Percentiles rank a stretch among this genome's conserved stretches.
Evolutionary conservation across 2,329 filamentous ascomycete species (phyloP).

Genomic region (Phialophora verrucosa): DNA sequence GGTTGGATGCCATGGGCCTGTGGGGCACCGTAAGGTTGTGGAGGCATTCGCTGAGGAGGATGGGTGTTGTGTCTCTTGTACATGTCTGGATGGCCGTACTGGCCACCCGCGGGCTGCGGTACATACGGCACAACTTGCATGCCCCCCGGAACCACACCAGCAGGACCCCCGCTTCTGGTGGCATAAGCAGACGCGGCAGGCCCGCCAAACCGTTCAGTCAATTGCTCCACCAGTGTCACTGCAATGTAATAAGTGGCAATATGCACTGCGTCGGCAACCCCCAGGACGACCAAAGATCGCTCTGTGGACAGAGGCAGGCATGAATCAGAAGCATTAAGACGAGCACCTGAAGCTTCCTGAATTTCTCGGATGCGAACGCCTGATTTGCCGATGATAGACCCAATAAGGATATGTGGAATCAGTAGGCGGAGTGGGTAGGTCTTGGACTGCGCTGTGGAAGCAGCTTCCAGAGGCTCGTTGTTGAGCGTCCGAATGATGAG

Average conservation of each 20-base stretch:
- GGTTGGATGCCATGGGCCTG: constrained; percentile 72
- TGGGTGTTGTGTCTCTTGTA: constrained; percentile 73
- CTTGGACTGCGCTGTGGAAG: constrained; percentile 93
- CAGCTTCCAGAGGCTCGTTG: constrained; percentile 86
- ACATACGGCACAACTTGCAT: constrained; percentile 99
- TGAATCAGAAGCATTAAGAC: constrained; percentile 93
- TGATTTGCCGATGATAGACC: constrained; percentile 97
- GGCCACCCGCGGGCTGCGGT: constrained; percentile 88
- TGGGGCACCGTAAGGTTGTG: constrained; percentile 65
- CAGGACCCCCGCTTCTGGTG: constrained; percentile 88
- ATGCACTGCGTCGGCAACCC: constrained; percentile 96
- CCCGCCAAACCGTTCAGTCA: constrained; percentile 94
- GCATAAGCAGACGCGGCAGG: constrained; percentile 97
- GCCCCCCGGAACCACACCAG: constrained; percentile 90
- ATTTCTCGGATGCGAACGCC: constrained; percentile 97
- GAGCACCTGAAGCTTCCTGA: constrained; percentile 94
- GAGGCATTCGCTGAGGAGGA: constrained; percentile 75
- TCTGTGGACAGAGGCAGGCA: constrained; percentile 94
- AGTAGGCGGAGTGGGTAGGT: constrained; percentile 95
- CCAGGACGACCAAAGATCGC: constrained; percentile 95
- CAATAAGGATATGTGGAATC: constrained; percentile 95
- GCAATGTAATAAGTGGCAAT: constrained; percentile 99
- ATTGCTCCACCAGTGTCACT: constrained; percentile 95
- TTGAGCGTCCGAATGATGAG: constrained; percentile 97
- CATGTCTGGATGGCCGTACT: constrained; percentile 88